Conservation (phyloP, 257 asterid species). For the Nicotiana undulata region DNA sequence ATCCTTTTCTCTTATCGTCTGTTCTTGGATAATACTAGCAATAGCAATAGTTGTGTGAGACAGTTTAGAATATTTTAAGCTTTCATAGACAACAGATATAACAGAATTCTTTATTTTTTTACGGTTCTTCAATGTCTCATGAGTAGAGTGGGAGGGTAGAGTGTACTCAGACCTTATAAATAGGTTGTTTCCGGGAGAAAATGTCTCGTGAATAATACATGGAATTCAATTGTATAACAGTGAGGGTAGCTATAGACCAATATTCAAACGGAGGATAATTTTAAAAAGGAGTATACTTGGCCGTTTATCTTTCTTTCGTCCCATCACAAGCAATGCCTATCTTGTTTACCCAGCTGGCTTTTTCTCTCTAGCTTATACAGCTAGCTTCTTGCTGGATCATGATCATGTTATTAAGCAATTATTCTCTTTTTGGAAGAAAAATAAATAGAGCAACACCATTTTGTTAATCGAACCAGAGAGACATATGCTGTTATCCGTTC, state of each 20-base stretch:
- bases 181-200: too few species aligned
- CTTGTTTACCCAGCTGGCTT: neutral
- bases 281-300: too few species aligned
- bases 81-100: neutral
- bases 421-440: neutral
- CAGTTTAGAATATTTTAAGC: neutral
- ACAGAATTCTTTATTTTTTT: constrained; percentile 15
- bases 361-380: neutral
- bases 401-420: neutral
- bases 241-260: too few species aligned
- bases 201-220: neutral
- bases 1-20: constrained; percentile 50
- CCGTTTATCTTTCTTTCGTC: neutral
- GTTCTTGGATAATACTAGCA: constrained; percentile 25
- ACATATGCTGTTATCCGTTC: neutral
- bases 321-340: neutral
- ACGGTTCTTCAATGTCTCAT: neutral
- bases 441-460: neutral
- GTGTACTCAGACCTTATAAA: too few species aligned
- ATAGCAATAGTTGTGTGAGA: neutral
- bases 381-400: neutral
- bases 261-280: too few species aligned
- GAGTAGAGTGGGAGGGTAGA: too few species aligned
- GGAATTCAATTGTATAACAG: too few species aligned
- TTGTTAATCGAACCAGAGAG: neutral